These are phyloP conservation scores for Ceratocystis cacaofunesta DNA, from an alignment of 2,329 filamentous ascomycete genomes.

Conservation along the genomic window DNA sequence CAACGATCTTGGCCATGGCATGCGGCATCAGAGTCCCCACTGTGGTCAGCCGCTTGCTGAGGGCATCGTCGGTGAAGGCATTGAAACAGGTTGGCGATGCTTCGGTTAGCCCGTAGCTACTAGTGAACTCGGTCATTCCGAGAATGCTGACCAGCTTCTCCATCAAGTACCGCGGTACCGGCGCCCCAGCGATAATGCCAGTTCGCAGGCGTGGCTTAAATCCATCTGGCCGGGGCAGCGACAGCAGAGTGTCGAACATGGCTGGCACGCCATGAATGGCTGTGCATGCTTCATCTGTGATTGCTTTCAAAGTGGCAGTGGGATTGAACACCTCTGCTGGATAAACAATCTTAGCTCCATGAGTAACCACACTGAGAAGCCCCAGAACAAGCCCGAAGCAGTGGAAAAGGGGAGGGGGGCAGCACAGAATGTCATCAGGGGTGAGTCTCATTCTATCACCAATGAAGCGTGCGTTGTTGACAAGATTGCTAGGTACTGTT, in stretches of 20 bases:
- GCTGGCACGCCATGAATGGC: conserved; percentile 69
- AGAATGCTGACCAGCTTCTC: conserved; percentile 54
- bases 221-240: conserved; percentile 29
- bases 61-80: conserved; percentile 56
- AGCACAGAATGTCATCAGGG: conserved; percentile 55
- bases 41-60: conserved; percentile 51
- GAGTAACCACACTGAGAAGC: conserved; percentile 55
- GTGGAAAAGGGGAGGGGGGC: conserved; percentile 72
- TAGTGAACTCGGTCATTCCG: conserved; percentile 61
- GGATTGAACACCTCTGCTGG: conserved; percentile 62
- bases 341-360: conserved; percentile 63
- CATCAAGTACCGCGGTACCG: conserved; percentile 62
- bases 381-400: conserved; percentile 72
- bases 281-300: conserved; percentile 53
- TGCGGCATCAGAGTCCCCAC: conserved; percentile 67
- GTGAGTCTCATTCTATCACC: conserved; percentile 61
- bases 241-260: conserved; percentile 60
- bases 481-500: conserved; percentile 32
- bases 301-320: conserved; percentile 47
- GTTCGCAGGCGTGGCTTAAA: conserved; percentile 46
- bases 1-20: conserved; percentile 61
- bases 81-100: conserved; percentile 71
- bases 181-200: conserved; percentile 65
- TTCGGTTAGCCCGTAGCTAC: conserved; percentile 60
- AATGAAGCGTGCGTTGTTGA: conserved; percentile 55